Evolutionary conservation across 2,329 filamentous ascomycete species (phyloP), one percentile per base, ranked within the genome.

Genomic region (Xylariaceae sp.): DNA sequence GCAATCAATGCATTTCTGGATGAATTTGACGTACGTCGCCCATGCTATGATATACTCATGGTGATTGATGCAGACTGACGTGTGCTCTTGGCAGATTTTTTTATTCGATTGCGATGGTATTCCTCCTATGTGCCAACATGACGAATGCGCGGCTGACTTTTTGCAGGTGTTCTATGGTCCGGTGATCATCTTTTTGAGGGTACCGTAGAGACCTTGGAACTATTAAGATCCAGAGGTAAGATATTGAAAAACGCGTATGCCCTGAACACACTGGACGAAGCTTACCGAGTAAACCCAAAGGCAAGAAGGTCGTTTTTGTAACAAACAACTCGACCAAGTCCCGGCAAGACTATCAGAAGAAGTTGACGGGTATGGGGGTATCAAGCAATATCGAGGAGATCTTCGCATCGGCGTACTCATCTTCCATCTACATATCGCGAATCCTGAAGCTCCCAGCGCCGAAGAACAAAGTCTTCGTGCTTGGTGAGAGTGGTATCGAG

Each of bases 311-410:
- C 33, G 86, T 99, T 49, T 99, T 99, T 68, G 94, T 99, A 47
- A 99, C 94, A 39, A 99, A 99, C 76, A 99, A 99, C 76, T 97
- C 91, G 66, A 97, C 94, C 51, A 99, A 99, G 71, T 96, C 93
- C 11, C 88, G 94, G 51, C 77, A 82, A 45, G 91, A 97, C 69
- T 99, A 99, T 73, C 87, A 88, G 70, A 90, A 93, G 76, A 99
- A 97, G 68, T 86, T 99, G 54, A 83, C 88, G 43, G 75, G 75
- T 48, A 80, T 97, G 68, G 88, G 88, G 43, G 96, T 99, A 63
- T 86, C 88, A 1, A 86, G 84, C 62, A 78, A 82, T 53, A 83
- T 88, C 41, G 90, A 97, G 67, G 94, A 99, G 75, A 89, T 99
- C 60, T 99, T 99, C 69, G 91, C 90, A 56, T 96, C 93, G 9